Base-by-base conservation (phyloP, 2,329 filamentous ascomycete species). In the Knoxdaviesia capensis region DNA sequence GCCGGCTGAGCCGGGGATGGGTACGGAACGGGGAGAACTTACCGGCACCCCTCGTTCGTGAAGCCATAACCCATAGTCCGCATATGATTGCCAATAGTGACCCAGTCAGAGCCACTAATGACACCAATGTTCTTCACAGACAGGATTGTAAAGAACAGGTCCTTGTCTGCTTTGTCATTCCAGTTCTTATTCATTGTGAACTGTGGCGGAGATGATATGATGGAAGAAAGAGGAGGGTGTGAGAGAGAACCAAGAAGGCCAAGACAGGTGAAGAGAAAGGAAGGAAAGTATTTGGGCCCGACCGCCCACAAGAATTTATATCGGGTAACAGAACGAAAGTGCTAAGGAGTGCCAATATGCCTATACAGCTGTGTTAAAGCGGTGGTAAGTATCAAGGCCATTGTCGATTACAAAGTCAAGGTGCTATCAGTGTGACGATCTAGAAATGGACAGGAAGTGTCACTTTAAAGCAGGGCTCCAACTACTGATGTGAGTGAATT, bases 21-120 rank as follows among this genome's bases (percentile, higher is more conserved):
- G 29, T 40, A 32, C 10, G 34, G 32, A 39, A 32, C 8, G 29
- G 8, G 10, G 29, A 9, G 31, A 40, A 67, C 70, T 59, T 59
- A 75, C 71, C 71, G 69, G 49, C 71, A 75, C 49, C 71, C 71
- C 53, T 76, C 71, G 59, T 76, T 75, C 11, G 71, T 75, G 54
- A 76, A 75, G 55, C 69, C 69, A 50, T 76, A 75, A 43, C 71
- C 71, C 44, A 74, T 51, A 34, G 58, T 56, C 46, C 71, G 63
- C 71, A 76, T 75, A 47, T 71, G 63, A 54, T 70, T 71, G 47
- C 71, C 71, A 50, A 76, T 75, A 35, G 64, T 71, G 31, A 63
- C 68, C 71, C 71, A 76, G 70, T 76, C 71, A 10, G 61, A 58
- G 44, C 69, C 71, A 55, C 69, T 75, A 55, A 76, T 74, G 52